Percentiles rank a stretch among this genome's conserved stretches.
Evolutionary conservation across 345 rosid genomes (phyloP).

Genomic region (Dipteronia dyeriana): DNA sequence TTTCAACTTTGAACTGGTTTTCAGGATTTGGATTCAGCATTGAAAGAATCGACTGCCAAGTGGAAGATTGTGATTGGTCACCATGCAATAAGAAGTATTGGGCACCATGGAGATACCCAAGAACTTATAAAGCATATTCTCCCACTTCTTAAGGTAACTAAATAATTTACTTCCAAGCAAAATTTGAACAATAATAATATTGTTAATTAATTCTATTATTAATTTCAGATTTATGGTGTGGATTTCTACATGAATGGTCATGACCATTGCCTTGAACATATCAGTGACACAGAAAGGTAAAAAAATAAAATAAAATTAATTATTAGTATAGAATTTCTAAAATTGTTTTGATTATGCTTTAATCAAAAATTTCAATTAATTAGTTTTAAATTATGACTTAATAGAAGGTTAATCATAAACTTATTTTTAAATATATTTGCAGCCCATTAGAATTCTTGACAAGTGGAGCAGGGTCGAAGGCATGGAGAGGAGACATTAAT

Average conservation of each 20-base stretch:
- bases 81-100: slow-evolving; percentile 60
- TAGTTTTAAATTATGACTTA: too few species aligned
- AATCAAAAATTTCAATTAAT: too few species aligned
- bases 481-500: slow-evolving; percentile 63
- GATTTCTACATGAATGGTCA: slow-evolving; percentile 75
- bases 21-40: slow-evolving; percentile 49
- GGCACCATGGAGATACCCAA: slow-evolving; percentile 53
- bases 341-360: neutral
- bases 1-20: neutral
- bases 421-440: neutral
- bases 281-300: slow-evolving; percentile 49
- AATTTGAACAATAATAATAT: neutral
- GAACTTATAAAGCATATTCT: slow-evolving; percentile 53
- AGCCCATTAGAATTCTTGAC: slow-evolving; percentile 56
- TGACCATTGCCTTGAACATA: slow-evolving; percentile 65
- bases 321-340: too few species aligned
- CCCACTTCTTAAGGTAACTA: slow-evolving; percentile 49
- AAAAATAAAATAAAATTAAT: neutral
- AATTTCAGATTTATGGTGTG: slow-evolving; percentile 42
- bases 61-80: slow-evolving; percentile 75
- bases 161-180: neutral
- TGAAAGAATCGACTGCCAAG: slow-evolving; percentile 45
- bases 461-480: slow-evolving; percentile 78
- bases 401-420: too few species aligned
- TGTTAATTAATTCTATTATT: neutral